These are phyloP conservation scores for Oryza meyeriana DNA, from an alignment of 176 grass and related monocot genomes.

Conservation along the genomic window DNA sequence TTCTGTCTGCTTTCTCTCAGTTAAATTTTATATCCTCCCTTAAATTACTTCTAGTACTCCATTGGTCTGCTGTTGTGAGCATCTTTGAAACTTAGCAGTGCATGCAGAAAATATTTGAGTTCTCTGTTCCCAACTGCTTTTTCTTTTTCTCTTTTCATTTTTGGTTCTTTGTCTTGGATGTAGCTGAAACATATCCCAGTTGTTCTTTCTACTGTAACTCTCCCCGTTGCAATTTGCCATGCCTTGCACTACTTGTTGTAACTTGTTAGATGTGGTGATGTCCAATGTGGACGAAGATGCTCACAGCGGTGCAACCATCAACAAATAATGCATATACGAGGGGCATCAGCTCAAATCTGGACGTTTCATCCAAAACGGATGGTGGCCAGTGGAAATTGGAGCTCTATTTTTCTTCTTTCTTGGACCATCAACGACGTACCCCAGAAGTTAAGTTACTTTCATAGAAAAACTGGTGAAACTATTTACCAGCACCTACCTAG, in stretches of 20 bases:
- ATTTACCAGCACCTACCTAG: too few species aligned
- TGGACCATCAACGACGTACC: too few species aligned
- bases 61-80: neutral
- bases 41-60: neutral
- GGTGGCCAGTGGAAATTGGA: too few species aligned
- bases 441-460: too few species aligned
- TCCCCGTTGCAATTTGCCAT: neutral
- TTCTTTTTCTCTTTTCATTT: neutral
- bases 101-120: neutral
- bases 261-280: neutral
- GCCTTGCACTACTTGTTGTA: neutral
- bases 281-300: neutral
- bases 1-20: neutral
- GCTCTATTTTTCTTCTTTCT: too few species aligned
- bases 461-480: too few species aligned
- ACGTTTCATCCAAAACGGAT: too few species aligned
- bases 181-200: conserved; percentile 48
- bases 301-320: too few species aligned
- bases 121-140: neutral
- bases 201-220: conserved; percentile 86
- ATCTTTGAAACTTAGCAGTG: neutral
- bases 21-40: neutral
- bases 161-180: neutral
- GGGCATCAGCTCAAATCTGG: too few species aligned
- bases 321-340: too few species aligned